Evolutionary conservation across 352 stramenopile genomes (phyloP).

Genomic region (Phytophthora citrophthora): DNA sequence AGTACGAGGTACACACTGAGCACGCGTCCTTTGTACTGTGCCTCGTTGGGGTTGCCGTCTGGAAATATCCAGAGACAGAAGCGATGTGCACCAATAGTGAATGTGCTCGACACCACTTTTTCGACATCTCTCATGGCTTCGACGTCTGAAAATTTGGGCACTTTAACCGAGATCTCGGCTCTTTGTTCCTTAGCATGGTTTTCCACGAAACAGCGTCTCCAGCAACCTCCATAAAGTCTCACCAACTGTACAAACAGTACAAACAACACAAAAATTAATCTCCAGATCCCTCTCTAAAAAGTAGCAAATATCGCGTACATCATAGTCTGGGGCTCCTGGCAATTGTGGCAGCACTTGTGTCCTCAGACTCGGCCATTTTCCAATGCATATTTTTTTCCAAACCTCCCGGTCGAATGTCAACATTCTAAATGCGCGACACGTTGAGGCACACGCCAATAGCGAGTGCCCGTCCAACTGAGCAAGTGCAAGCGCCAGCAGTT

Average conservation of each 20-base stretch:
- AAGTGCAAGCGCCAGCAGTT: conserved; percentile 58
- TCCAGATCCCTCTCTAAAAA: conserved; percentile 4
- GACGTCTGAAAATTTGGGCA: conserved; percentile 55
- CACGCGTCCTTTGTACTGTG: conserved; percentile 65
- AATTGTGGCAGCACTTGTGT: conserved; percentile 70
- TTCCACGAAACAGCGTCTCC: conserved; percentile 73
- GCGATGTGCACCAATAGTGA: conserved; percentile 67
- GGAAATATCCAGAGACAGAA: conserved; percentile 87
- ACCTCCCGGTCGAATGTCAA: conserved; percentile 65
- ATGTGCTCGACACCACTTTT: conserved; percentile 83
- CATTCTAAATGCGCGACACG: conserved; percentile 49
- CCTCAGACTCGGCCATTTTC: conserved; percentile 61
- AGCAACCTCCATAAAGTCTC: conserved; percentile 75
- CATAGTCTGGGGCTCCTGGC: conserved; percentile 76
- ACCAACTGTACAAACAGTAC: conserved; percentile 53
- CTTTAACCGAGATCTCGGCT: conserved; percentile 58
- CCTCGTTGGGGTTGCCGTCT: conserved; percentile 81
- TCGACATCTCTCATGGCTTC: conserved; percentile 43
- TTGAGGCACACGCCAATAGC: conserved; percentile 53
- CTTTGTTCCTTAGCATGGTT: conserved; percentile 53
- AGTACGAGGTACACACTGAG: conserved; percentile 86
- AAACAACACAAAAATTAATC: conserved; percentile 16
- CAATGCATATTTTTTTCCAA: conserved; percentile 73
- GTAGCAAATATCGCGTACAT: conserved; percentile 48
- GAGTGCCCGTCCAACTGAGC: conserved; percentile 60